These are phyloP conservation scores for Pseudonitzschia delicatissima DNA, from an alignment of 108 stramenopile genomes.

Conservation along the genomic window DNA sequence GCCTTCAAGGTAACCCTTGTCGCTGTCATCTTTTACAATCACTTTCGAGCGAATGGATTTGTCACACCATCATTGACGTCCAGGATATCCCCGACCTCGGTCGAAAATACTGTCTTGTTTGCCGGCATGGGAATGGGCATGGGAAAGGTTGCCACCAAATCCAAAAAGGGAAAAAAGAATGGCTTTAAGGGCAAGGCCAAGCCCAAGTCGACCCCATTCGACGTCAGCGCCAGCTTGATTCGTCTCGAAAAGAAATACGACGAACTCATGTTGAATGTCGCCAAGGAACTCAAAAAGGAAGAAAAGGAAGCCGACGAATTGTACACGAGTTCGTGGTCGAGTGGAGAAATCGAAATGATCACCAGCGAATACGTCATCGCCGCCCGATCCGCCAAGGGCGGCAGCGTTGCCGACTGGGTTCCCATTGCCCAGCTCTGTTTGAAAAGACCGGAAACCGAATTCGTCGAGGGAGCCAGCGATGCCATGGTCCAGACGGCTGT, in stretches of 20 bases:
- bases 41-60: constrained; percentile 1
- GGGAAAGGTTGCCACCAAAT: constrained; percentile 32
- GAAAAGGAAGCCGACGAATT: constrained; percentile 19
- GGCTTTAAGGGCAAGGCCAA: constrained; percentile 23
- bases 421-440: constrained; percentile 74
- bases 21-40: constrained; percentile 9
- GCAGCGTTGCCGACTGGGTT: constrained; percentile 66
- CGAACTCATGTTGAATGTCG: constrained; percentile 40
- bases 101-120: neutral
- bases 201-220: constrained; percentile 29
- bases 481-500: constrained; percentile 47
- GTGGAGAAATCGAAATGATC: constrained; percentile 6
- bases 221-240: constrained; percentile 56
- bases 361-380: constrained; percentile 64
- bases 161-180: constrained; percentile 29
- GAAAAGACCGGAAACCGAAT: constrained; percentile 39
- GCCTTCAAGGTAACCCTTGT: constrained; percentile 2
- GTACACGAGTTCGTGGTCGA: constrained; percentile 18
- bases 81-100: neutral
- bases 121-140: constrained; percentile 58
- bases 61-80: neutral
- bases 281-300: constrained; percentile 39
- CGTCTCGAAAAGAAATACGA: constrained; percentile 71
- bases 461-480: constrained; percentile 33
- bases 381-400: constrained; percentile 32